Evolutionary conservation across 1,284 basidiomycete species (phyloP), one percentile per base, ranked within the genome.

Genomic region (Sporisorium graminicola): DNA sequence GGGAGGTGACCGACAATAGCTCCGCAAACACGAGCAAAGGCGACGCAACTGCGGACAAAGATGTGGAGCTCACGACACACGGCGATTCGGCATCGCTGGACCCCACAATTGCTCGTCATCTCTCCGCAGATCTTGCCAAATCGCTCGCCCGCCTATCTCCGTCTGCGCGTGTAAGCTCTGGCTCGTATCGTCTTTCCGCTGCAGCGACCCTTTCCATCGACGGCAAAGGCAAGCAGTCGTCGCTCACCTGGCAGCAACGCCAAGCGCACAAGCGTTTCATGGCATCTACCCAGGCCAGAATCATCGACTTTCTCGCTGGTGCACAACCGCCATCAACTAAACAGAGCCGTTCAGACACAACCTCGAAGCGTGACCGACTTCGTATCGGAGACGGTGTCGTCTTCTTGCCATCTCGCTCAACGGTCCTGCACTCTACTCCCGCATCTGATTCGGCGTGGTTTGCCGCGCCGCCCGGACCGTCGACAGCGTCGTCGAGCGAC

Each of bases 211-310:
- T 22, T 2, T 18, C n/a, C 29, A 9, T 10, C 13, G 31, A 54
- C 24, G 13, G 3, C 60, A 73, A 73, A 26, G 70, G 65, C 22
- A 73, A 73, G 37, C 52, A 22, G 22, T 29, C 65, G 14, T n/a
- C 31, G 10, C 37, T 73, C 9, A 60, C 70, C n/a, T 53, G 49
- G 10, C 52, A 64, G n/a, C 65, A 73, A 42, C 54, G 52, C 8
- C 20, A 56, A 43, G 69, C 64, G 20, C 63, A 72, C 52, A 56
- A 49, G 33, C 57, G 59, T 42, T 72, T 66, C 47, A 56, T 63
- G 51, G 35, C 56, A 10, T 44, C 69, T 9, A 16, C 63, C 47
- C 63, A 49, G 22, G 22, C 52, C 9, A 66, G 57, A 20, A 9
- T 35, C 20, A 16, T 59, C 52, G 56, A 63, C 26, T 29, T 18